Evolutionary conservation across 148 eudicot species (phyloP).

Genomic region (Rhododendron simsii): DNA sequence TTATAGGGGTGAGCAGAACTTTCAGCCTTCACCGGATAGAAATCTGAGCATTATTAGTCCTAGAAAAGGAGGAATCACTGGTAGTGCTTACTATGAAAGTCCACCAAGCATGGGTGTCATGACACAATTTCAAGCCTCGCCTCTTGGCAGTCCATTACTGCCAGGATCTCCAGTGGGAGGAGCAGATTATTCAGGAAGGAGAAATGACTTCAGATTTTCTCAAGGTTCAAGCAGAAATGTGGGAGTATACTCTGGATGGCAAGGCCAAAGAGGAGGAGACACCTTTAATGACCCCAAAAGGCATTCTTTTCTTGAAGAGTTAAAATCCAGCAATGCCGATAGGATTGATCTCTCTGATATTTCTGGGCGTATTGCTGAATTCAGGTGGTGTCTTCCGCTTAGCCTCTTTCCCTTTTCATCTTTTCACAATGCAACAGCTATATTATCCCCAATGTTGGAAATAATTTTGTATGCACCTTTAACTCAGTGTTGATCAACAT

Average conservation of each 20-base stretch:
- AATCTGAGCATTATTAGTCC: constrained; percentile 26
- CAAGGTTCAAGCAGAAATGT: constrained; percentile 48
- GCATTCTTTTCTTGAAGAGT: constrained; percentile 76
- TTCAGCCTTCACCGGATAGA: constrained; percentile 26
- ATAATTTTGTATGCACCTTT: neutral
- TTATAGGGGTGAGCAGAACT: constrained; percentile 35
- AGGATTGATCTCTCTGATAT: constrained; percentile 77
- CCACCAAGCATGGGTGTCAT: constrained; percentile 41
- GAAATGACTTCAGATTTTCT: constrained; percentile 48
- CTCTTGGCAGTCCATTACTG: constrained; percentile 71
- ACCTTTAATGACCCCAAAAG: constrained; percentile 43
- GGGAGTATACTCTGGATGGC: constrained; percentile 55
- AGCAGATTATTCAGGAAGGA: constrained; percentile 37
- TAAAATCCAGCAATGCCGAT: constrained; percentile 62
- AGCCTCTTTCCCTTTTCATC: neutral
- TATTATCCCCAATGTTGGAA: neutral
- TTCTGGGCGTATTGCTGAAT: constrained; percentile 70
- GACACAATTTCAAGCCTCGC: constrained; percentile 47
- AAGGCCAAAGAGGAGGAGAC: constrained; percentile 62
- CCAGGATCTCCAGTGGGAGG: constrained; percentile 72
- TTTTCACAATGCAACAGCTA: neutral
- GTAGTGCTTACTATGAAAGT: constrained; percentile 43
- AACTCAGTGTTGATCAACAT: constrained; percentile 85
- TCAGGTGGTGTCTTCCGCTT: constrained; percentile 44
- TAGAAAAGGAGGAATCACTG: constrained; percentile 38